These are phyloP conservation scores for Aspergillus udagawae DNA, from an alignment of 2,329 filamentous ascomycete genomes.

Conservation along the genomic window DNA sequence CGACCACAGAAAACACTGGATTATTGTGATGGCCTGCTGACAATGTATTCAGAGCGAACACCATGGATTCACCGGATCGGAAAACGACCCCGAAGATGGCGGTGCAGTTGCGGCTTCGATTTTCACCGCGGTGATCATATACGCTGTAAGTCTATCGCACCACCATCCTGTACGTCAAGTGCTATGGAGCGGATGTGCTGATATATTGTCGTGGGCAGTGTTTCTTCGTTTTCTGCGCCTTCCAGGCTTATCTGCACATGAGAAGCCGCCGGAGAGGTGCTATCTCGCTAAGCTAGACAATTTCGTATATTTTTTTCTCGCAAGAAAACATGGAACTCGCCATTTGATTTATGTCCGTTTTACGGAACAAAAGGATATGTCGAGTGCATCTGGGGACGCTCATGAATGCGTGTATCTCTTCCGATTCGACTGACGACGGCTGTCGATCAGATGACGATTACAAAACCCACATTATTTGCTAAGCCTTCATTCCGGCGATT, in stretches of 20 bases:
- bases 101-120: slow-evolving; percentile 77
- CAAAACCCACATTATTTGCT: not conserved
- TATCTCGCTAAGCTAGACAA: slow-evolving; percentile 63
- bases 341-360: not conserved
- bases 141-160: slow-evolving; percentile 63
- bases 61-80: slow-evolving; percentile 76
- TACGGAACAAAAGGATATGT: not conserved
- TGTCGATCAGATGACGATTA: not conserved
- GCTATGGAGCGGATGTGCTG: slow-evolving; percentile 4
- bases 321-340: slow-evolving; percentile 11
- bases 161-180: not conserved
- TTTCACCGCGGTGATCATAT: slow-evolving; percentile 83
- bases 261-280: slow-evolving; percentile 78
- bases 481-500: not conserved
- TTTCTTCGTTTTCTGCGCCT: slow-evolving; percentile 87
- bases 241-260: slow-evolving; percentile 82
- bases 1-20: not conserved
- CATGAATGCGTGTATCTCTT: not conserved
- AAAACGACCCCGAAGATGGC: slow-evolving; percentile 66
- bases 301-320: slow-evolving; percentile 15
- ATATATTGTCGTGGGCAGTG: slow-evolving; percentile 48
- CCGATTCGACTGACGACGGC: not conserved
- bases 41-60: slow-evolving; percentile 55
- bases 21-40: slow-evolving; percentile 3
- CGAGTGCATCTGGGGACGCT: not conserved